Evolutionary conservation across 331 rosid species (phyloP).

Genomic region (Quercus lobata): DNA sequence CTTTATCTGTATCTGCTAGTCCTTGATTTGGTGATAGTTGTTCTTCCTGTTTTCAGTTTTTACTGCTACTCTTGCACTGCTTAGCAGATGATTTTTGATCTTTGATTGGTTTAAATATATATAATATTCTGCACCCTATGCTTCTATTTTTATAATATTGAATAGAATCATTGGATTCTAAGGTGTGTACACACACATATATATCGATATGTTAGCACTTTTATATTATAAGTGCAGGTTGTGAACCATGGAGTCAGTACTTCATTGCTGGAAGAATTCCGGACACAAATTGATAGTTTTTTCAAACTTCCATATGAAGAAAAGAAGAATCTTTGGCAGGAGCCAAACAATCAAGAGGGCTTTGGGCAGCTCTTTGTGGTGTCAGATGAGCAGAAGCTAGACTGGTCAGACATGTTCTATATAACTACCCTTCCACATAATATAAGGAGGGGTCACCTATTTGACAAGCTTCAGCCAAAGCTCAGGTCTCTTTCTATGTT

Average conservation of each 20-base stretch:
- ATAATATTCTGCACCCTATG: too few relatives aligned
- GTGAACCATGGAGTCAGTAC: constrained; percentile 24
- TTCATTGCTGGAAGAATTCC: constrained; percentile 25
- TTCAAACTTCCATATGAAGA: constrained; percentile 29
- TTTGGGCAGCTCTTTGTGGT: constrained; percentile 38
- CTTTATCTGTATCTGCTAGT: too few relatives aligned
- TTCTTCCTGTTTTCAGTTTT: too few relatives aligned
- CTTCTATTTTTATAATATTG: too few relatives aligned
- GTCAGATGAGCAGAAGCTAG: constrained; percentile 38
- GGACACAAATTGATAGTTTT: constrained; percentile 15
- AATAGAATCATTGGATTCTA: too few relatives aligned
- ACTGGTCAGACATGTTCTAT: constrained; percentile 41
- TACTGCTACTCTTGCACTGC: too few relatives aligned
- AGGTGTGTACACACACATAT: too few relatives aligned
- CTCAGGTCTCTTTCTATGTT: constrained; percentile 19
- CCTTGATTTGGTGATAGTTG: too few relatives aligned
- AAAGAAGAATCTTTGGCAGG: constrained; percentile 37
- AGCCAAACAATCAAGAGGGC: constrained; percentile 24
- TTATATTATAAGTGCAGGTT: not conserved
- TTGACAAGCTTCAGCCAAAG: constrained; percentile 24
- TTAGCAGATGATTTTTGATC: too few relatives aligned
- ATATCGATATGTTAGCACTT: not conserved
- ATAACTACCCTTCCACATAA: constrained; percentile 23
- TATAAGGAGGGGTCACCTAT: constrained; percentile 10
- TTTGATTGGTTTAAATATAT: too few relatives aligned